Evolutionary conservation across 306 rosid genomes (phyloP).

Genomic region (Neltuma alba): DNA sequence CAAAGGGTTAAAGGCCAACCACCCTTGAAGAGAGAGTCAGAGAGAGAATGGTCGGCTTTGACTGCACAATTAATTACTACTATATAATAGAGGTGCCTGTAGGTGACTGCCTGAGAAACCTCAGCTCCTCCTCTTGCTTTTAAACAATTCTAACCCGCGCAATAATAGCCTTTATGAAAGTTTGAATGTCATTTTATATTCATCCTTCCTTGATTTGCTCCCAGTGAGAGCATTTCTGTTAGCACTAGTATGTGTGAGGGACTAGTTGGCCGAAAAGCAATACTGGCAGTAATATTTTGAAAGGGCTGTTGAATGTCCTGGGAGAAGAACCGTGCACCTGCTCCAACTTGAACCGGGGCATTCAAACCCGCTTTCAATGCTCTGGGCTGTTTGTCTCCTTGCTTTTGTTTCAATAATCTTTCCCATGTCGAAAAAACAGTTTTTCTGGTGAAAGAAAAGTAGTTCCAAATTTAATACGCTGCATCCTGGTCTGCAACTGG

Average conservation of each 20-base stretch:
- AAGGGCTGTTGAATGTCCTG: constrained; percentile 37
- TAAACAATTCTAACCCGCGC: constrained; percentile 30
- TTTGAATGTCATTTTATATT: constrained; percentile 9
- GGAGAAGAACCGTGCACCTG: constrained; percentile 25
- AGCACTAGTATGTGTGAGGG: constrained; percentile 5
- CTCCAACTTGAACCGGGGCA: constrained; percentile 29
- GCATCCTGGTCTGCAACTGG: neutral
- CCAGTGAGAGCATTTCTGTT: neutral
- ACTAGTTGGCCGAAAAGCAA: neutral
- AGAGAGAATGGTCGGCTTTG: neutral
- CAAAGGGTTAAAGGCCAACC: constrained; percentile 3
- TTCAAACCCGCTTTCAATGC: constrained; percentile 36
- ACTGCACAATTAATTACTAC: constrained; percentile 6
- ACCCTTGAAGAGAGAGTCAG: neutral
- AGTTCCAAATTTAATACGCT: neutral
- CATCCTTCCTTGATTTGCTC: constrained; percentile 40
- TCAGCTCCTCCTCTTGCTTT: constrained; percentile 18
- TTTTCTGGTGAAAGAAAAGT: neutral
- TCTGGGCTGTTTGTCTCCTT: constrained; percentile 37
- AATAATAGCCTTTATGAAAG: constrained; percentile 32
- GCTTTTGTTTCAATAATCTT: constrained; percentile 13
- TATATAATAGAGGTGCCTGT: neutral
- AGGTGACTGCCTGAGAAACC: constrained; percentile 27
- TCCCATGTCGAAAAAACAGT: neutral
- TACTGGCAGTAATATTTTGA: constrained; percentile 3